Evolutionary conservation across 805 yeast species (phyloP).

Genomic region (Metschnikowia proteae): DNA sequence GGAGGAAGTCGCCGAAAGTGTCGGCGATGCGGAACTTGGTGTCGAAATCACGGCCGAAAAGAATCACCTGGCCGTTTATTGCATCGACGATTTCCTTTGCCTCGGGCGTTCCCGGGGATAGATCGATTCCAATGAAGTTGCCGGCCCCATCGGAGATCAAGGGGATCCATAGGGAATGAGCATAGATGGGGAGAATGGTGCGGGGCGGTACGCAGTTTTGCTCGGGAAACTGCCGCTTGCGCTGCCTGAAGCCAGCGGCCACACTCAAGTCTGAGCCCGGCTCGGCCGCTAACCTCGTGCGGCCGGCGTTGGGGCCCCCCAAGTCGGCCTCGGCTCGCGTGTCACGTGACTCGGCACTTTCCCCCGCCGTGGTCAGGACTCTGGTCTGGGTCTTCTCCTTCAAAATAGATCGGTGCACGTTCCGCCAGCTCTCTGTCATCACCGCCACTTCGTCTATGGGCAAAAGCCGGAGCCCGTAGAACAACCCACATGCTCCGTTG

Average conservation of each 20-base stretch:
- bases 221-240: slow-evolving; percentile 33
- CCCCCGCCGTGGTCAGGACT: neutral
- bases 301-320: neutral
- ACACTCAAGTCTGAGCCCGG: neutral
- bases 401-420: slow-evolving; percentile 47
- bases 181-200: slow-evolving; percentile 68
- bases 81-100: slow-evolving; percentile 17
- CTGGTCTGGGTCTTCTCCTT: neutral
- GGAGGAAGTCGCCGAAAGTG: slow-evolving; percentile 84
- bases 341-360: neutral
- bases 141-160: slow-evolving; percentile 84
- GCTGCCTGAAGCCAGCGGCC: neutral
- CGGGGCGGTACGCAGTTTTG: slow-evolving; percentile 74
- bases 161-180: slow-evolving; percentile 93
- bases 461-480: slow-evolving; percentile 78
- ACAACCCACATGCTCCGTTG: slow-evolving; percentile 63
- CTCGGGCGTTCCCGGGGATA: slow-evolving; percentile 28
- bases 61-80: slow-evolving; percentile 83
- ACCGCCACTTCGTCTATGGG: slow-evolving; percentile 76
- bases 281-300: neutral
- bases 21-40: slow-evolving; percentile 81
- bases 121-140: slow-evolving; percentile 86
- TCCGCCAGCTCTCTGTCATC: slow-evolving; percentile 84
- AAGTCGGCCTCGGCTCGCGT: neutral
- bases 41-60: slow-evolving; percentile 93